Evolutionary conservation across 202 grass and related monocot genomes (phyloP).

Genomic region (Panicum virgatum): DNA sequence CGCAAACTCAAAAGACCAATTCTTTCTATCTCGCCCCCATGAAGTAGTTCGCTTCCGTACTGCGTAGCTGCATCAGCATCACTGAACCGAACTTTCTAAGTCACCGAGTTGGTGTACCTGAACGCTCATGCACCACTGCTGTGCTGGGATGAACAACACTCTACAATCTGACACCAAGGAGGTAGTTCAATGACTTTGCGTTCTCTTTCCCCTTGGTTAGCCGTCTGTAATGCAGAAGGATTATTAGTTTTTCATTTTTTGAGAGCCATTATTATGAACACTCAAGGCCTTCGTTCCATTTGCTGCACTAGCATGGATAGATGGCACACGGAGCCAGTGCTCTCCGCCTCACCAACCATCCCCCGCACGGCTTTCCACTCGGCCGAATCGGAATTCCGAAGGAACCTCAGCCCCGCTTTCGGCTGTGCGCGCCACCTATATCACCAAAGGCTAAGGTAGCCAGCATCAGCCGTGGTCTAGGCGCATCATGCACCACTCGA

Average conservation of each 20-base stretch:
- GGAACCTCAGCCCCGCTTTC: conserved; percentile 2
- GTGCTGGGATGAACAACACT: background rate
- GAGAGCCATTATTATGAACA: background rate
- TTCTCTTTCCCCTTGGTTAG: background rate
- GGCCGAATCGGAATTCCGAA: background rate
- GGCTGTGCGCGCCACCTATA: background rate
- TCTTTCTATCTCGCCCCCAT: no score
- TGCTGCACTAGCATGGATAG: background rate
- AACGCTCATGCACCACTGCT: background rate
- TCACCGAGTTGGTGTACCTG: background rate
- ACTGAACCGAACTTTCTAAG: background rate
- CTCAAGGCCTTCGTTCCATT: background rate
- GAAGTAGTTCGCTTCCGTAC: background rate
- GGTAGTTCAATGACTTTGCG: background rate
- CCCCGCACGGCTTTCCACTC: background rate
- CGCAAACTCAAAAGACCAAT: background rate
- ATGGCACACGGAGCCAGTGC: background rate
- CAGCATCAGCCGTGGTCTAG: background rate
- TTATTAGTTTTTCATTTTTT: background rate
- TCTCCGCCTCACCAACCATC: background rate
- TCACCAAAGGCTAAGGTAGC: background rate
- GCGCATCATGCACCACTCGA: background rate
- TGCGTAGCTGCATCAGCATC: background rate
- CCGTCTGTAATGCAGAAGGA: background rate
- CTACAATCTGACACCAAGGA: background rate